Percentiles rank a stretch among this genome's conserved stretches.
phyloP scores from a whole-genome alignment of 2,329 filamentous ascomycete genomes.

The Thermoascus crustaceus region DNA sequence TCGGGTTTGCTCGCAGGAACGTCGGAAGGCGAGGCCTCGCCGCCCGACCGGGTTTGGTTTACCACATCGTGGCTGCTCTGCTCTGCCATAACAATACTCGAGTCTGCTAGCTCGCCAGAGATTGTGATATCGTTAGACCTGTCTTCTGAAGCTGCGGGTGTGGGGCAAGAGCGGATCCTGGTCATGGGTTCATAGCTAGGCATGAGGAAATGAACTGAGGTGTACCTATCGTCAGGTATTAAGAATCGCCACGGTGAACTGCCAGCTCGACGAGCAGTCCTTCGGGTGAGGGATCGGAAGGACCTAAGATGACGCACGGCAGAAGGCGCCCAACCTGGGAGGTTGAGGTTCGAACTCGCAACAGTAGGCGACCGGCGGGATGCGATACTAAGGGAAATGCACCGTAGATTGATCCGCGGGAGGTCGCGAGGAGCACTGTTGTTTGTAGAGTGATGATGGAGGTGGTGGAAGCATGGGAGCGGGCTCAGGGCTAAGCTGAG shows the following conservation, averaged over 20 bases:
- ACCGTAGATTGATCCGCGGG: conserved; percentile 12
- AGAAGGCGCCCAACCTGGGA: conserved; percentile 18
- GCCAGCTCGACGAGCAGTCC: conserved; percentile 13
- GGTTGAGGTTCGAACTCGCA: conserved; percentile 14
- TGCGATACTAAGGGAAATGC: conserved; percentile 6
- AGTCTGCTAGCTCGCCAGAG: conserved; percentile 30
- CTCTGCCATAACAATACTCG: conserved; percentile 64
- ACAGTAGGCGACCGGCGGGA: conserved; percentile 10
- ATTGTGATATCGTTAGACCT: conserved; percentile 28
- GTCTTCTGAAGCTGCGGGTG: conserved; percentile 14
- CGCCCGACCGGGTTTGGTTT: conserved; percentile 61
- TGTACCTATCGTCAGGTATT: conserved; percentile 38
- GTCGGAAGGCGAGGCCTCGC: conserved; percentile 56
- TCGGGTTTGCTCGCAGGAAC: conserved; percentile 54
- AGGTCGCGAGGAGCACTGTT: conserved; percentile 17
- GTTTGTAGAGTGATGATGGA: conserved; percentile 23
- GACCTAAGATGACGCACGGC: conserved; percentile 18
- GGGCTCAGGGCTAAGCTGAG: conserved; percentile 33
- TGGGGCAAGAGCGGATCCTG: conserved; percentile 11
- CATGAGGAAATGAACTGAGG: conserved; percentile 13
- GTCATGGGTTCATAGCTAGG: conserved; percentile 10
- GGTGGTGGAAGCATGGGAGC: conserved; percentile 22
- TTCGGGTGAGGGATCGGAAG: conserved; percentile 23
- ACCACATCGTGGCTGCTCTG: conserved; percentile 62
- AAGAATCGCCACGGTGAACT: conserved; percentile 36